These are phyloP conservation scores for Dalbergia cultrata DNA, from an alignment of 306 rosid genomes.

Conservation along the genomic window DNA sequence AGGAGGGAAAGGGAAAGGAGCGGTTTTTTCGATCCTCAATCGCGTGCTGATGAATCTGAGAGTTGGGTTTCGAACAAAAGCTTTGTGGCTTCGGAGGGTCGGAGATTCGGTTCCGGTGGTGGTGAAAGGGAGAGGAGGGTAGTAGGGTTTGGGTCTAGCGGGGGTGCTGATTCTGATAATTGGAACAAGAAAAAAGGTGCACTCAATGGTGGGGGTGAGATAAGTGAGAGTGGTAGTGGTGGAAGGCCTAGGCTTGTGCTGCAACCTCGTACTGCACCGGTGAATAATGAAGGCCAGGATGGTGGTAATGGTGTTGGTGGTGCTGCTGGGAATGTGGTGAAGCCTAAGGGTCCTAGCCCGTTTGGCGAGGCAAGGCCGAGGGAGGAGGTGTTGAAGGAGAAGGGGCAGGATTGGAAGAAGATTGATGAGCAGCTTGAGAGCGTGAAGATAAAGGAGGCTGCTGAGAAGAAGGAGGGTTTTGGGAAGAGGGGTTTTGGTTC, in stretches of 20 bases:
- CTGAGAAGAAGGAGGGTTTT: conserved; percentile 54
- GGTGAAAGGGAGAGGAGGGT: conserved; percentile 75
- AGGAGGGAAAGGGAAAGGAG: conserved; percentile 63
- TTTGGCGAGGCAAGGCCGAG: conserved; percentile 95
- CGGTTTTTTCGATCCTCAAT: conserved; percentile 77
- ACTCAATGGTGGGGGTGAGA: conserved; percentile 48
- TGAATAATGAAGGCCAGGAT: conserved; percentile 57
- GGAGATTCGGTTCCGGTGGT: conserved; percentile 57
- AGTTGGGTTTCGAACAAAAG: conserved; percentile 85
- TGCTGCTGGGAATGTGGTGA: conserved; percentile 50
- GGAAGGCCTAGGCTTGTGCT: conserved; percentile 82
- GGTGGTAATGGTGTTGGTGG: conserved; percentile 11
- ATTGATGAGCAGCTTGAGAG: conserved; percentile 86
- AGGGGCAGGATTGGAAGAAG: conserved; percentile 93
- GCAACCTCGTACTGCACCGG: conserved; percentile 75
- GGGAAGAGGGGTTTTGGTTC: conserved; percentile 71
- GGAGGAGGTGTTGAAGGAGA: conserved; percentile 94
- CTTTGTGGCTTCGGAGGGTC: conserved; percentile 66
- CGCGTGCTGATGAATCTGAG: conserved; percentile 88
- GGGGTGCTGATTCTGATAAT: conserved; percentile 71
- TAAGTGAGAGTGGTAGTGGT: conserved; percentile 39
- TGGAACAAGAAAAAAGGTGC: conserved; percentile 69
- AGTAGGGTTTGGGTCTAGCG: conserved; percentile 63
- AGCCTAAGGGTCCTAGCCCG: conserved; percentile 71
- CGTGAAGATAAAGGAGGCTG: conserved; percentile 66